Conservation (phyloP, 495 filamentous ascomycete genomes). For the Sporormia fimetaria region DNA sequence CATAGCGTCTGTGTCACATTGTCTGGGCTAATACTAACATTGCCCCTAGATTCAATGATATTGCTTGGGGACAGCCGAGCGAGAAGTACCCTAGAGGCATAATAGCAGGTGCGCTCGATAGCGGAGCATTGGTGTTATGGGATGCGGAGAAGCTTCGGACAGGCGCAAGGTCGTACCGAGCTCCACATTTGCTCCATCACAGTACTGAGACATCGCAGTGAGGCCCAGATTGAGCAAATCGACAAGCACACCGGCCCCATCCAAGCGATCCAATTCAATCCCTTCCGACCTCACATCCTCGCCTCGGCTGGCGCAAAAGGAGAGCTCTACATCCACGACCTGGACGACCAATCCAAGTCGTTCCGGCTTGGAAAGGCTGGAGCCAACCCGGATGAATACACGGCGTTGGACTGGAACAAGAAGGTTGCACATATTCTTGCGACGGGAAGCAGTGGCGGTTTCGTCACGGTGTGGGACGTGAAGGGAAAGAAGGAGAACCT, state of each 20-base stretch:
- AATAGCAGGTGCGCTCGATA: constrained; percentile 90
- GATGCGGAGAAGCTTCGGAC: constrained; percentile 75
- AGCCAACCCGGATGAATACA: constrained; percentile 83
- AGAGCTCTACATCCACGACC: constrained; percentile 90
- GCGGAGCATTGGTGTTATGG: constrained; percentile 92
- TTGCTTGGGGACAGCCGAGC: constrained; percentile 79
- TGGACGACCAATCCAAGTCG: constrained; percentile 71
- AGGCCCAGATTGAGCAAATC: constrained; percentile 75
- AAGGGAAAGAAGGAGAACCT: constrained; percentile 93
- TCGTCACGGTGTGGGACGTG: constrained; percentile 97
- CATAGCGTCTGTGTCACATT: too few species aligned
- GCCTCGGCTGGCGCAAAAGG: constrained; percentile 90
- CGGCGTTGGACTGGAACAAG: constrained; percentile 95
- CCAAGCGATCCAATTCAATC: constrained; percentile 96
- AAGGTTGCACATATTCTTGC: constrained; percentile 94
- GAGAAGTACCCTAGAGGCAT: constrained; percentile 68
- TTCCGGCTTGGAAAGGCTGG: constrained; percentile 80
- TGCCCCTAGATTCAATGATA: constrained; percentile 73
- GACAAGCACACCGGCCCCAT: constrained; percentile 87
- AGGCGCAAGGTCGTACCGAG: constrained; percentile 41
- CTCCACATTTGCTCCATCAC: not conserved
- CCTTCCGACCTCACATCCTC: constrained; percentile 79
- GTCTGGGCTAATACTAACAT: not conserved
- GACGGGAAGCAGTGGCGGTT: constrained; percentile 85
- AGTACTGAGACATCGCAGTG: constrained; percentile 36